These are phyloP conservation scores for Ustulina deusta DNA, from an alignment of 2,329 filamentous ascomycete genomes.

Conservation along the genomic window DNA sequence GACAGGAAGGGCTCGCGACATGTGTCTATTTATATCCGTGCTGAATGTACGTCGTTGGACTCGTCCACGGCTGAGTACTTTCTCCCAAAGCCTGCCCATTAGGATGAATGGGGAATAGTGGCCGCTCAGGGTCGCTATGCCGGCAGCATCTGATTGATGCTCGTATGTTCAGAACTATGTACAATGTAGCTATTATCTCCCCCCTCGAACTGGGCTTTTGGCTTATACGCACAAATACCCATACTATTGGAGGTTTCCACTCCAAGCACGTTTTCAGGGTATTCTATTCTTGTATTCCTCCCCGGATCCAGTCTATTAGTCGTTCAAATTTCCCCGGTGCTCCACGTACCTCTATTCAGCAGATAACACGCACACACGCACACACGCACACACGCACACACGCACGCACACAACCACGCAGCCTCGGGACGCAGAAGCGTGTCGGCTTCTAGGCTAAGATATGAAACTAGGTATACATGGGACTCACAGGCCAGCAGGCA, in stretches of 20 bases:
- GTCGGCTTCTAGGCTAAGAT: constrained; percentile 12
- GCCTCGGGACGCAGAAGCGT: neutral
- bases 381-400: neutral
- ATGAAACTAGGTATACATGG: constrained; percentile 28
- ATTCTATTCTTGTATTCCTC: neutral
- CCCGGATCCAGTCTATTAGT: no score
- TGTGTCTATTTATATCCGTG: constrained; percentile 27
- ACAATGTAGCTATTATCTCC: no score
- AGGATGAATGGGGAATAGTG: neutral
- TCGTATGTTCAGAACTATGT: no score
- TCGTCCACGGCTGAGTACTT: neutral
- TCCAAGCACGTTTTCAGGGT: neutral
- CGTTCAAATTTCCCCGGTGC: neutral
- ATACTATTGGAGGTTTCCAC: no score
- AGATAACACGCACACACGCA: neutral
- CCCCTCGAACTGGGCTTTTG: no score
- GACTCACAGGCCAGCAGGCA: constrained; percentile 8
- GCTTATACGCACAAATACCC: neutral
- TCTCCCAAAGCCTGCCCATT: no score
- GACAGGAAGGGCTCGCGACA: constrained; percentile 24
- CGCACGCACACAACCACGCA: neutral
- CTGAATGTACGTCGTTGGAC: constrained; percentile 12
- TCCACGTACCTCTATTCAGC: neutral
- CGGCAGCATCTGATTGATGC: no score
- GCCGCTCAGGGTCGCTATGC: no score